Conservation (phyloP, 176 grass and related monocot genomes). For the Oryza meyeriana region DNA sequence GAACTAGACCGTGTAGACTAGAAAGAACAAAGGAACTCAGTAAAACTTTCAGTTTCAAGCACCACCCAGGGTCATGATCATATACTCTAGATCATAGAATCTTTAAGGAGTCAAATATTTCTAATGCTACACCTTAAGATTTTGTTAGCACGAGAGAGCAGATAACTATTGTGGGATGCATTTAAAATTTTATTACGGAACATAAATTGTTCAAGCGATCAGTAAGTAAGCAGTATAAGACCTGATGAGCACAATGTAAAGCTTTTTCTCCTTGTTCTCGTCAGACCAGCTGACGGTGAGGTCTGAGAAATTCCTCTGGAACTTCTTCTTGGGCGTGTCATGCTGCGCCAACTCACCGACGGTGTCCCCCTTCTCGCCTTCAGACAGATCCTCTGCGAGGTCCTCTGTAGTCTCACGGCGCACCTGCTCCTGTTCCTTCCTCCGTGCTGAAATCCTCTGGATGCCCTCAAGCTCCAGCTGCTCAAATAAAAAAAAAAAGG, state of each 20-base stretch:
- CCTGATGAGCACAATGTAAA: constrained; percentile 96
- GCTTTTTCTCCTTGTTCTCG: constrained; percentile 83
- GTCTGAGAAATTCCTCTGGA: constrained; percentile 84
- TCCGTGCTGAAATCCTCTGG: constrained; percentile 60
- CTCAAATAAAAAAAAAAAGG: not conserved
- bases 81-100: not conserved
- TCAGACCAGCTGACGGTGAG: constrained; percentile 60
- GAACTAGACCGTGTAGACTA: constrained; percentile 90
- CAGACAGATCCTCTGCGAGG: constrained; percentile 81
- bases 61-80: not conserved
- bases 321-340: constrained; percentile 58
- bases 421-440: constrained; percentile 79
- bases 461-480: constrained; percentile 80
- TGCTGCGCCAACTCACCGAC: constrained; percentile 47
- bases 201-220: not conserved
- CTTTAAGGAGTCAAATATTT: not conserved
- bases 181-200: not conserved
- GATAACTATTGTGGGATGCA: not conserved
- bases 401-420: constrained; percentile 72
- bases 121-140: not conserved
- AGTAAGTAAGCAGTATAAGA: not conserved
- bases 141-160: not conserved
- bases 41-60: not conserved
- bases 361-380: constrained; percentile 77
- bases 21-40: not conserved